phyloP scores from a whole-genome alignment of 1,284 basidiomycete genomes.

The Phylloboletellus chloephorus region DNA sequence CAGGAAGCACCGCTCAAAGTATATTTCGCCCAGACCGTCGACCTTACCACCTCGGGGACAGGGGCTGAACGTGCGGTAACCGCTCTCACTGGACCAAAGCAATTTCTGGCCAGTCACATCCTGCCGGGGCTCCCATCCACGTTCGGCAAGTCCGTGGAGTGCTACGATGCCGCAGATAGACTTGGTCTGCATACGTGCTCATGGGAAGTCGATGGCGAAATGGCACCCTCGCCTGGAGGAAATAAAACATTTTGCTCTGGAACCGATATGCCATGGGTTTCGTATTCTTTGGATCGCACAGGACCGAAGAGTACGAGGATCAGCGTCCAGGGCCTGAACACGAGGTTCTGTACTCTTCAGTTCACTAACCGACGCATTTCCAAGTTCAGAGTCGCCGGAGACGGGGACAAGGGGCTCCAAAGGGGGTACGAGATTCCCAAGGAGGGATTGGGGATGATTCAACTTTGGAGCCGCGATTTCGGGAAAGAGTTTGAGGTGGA shows the following conservation, averaged over 20 bases:
- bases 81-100: conserved; percentile 42
- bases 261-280: conserved; percentile 29
- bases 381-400: conserved; percentile 37
- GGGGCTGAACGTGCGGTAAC: conserved; percentile 31
- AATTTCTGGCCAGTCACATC: conserved; percentile 42
- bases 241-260: background rate
- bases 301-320: conserved; percentile 41
- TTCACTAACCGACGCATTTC: conserved; percentile 48
- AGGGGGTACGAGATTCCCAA: conserved; percentile 40
- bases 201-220: conserved; percentile 34
- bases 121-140: conserved; percentile 53
- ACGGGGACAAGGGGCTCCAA: conserved; percentile 36
- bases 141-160: conserved; percentile 24
- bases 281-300: conserved; percentile 32
- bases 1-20: conserved; percentile 57
- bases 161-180: conserved; percentile 18
- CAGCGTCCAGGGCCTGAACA: conserved; percentile 50
- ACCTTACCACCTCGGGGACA: conserved; percentile 33
- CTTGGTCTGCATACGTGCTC: conserved; percentile 32
- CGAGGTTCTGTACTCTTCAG: conserved; percentile 58
- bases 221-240: conserved; percentile 33
- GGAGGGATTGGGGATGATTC: conserved; percentile 41
- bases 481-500: conserved; percentile 53
- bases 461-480: conserved; percentile 70
- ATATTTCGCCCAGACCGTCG: conserved; percentile 58